Evolutionary conservation across 768 basidiomycete species (phyloP).

Genomic region (Amanita jacksonii): DNA sequence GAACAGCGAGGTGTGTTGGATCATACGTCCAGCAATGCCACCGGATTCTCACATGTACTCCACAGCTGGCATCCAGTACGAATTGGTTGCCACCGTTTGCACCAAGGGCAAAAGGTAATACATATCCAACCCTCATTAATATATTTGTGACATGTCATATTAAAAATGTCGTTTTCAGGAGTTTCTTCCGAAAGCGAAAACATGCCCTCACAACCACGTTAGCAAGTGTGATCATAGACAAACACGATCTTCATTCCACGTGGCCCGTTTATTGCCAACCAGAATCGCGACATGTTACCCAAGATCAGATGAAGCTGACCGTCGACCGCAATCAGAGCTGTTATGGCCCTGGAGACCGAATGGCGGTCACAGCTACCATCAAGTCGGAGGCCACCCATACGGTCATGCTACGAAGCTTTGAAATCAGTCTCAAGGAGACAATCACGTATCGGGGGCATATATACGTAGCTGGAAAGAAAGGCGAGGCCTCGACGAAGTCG

Average conservation of each 20-base stretch:
- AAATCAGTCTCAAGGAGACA: conserved; percentile 70
- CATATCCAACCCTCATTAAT: neutral
- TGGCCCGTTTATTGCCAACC: conserved; percentile 87
- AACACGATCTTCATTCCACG: conserved; percentile 87
- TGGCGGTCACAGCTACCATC: conserved; percentile 61
- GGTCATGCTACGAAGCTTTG: conserved; percentile 73
- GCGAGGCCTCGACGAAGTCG: conserved; percentile 44
- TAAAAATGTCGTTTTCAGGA: conserved; percentile 35
- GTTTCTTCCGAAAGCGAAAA: conserved; percentile 76
- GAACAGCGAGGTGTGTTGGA: conserved; percentile 54
- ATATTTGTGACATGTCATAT: neutral
- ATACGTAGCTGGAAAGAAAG: conserved; percentile 45
- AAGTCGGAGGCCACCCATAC: conserved; percentile 62
- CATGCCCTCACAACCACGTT: conserved; percentile 57
- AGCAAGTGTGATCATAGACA: conserved; percentile 75
- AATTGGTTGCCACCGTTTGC: conserved; percentile 81
- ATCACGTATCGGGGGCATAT: conserved; percentile 64
- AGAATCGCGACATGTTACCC: conserved; percentile 54
- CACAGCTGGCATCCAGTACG: conserved; percentile 78
- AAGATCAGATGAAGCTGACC: conserved; percentile 65
- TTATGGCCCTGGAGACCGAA: conserved; percentile 79
- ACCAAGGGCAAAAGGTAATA: conserved; percentile 73
- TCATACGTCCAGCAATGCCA: no score
- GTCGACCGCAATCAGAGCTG: conserved; percentile 73
- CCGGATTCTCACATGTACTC: conserved; percentile 3